Evolutionary conservation across 2,329 filamentous ascomycete species (phyloP).

Genomic region (Paecilomyces sp.): DNA sequence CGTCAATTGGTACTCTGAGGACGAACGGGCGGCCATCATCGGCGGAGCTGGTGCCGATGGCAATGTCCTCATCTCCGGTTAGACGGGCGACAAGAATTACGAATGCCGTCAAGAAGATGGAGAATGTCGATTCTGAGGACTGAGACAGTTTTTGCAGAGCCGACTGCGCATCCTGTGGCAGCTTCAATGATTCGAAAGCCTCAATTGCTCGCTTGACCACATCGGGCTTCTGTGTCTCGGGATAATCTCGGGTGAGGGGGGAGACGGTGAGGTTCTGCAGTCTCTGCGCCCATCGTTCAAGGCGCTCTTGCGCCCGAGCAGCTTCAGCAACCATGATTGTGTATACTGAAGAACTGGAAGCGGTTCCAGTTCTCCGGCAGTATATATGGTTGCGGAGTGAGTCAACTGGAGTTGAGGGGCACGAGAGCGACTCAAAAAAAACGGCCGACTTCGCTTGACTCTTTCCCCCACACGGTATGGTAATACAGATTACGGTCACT

Average conservation of each 20-base stretch:
- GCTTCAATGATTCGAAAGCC: constrained; percentile 34
- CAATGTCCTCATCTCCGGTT: constrained; percentile 44
- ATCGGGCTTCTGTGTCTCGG: constrained; percentile 30
- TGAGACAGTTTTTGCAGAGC: constrained; percentile 32
- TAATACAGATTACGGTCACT: no score
- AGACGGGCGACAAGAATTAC: constrained; percentile 38
- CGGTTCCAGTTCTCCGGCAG: constrained; percentile 8
- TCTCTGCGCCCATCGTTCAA: constrained; percentile 35
- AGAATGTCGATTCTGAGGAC: constrained; percentile 28
- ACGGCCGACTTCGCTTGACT: constrained; percentile 16
- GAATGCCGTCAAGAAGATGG: constrained; percentile 37
- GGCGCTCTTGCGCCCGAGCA: constrained; percentile 28
- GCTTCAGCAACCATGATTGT: constrained; percentile 27
- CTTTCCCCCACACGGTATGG: neutral
- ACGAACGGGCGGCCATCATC: constrained; percentile 41
- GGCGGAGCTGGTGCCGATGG: constrained; percentile 36
- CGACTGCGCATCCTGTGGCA: constrained; percentile 27
- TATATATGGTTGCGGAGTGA: constrained; percentile 5
- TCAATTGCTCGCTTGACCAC: constrained; percentile 32
- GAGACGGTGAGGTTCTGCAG: constrained; percentile 36
- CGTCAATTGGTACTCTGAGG: constrained; percentile 33
- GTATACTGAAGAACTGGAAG: constrained; percentile 3
- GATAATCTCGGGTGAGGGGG: constrained; percentile 38
- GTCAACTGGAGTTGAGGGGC: constrained; percentile 18
- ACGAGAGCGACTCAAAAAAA: constrained; percentile 10